phyloP scores from a whole-genome alignment of 306 rosid genomes.

The Medicago truncatula region MtrunA17r5.0-ANR NC_053044.1:42991501-42992000 shows the following conservation, averaged over 20 bases:
- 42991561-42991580: neutral
- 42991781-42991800: neutral
- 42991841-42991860: neutral
- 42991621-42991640: neutral
- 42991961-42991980: conserved; percentile 12
- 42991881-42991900: conserved; percentile 6
- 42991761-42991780: conserved; percentile 14
- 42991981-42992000: conserved; percentile 33
- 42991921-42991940: conserved; percentile 27
- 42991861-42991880: neutral
- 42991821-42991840: conserved; percentile 29
- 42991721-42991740: conserved; percentile 25
- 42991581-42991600: neutral
- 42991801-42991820: conserved; percentile 14
- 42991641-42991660: neutral
- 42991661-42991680: neutral
- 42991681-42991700: neutral
- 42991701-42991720: conserved; percentile 28
- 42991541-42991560: neutral
- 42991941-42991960: conserved; percentile 18
- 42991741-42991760: conserved; percentile 4
- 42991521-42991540: neutral
- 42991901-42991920: conserved; percentile 13
- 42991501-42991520: neutral
- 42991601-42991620: neutral